Evolutionary conservation across 179 eudicot species (phyloP).

Genomic region (Pouteria campechiana): DNA sequence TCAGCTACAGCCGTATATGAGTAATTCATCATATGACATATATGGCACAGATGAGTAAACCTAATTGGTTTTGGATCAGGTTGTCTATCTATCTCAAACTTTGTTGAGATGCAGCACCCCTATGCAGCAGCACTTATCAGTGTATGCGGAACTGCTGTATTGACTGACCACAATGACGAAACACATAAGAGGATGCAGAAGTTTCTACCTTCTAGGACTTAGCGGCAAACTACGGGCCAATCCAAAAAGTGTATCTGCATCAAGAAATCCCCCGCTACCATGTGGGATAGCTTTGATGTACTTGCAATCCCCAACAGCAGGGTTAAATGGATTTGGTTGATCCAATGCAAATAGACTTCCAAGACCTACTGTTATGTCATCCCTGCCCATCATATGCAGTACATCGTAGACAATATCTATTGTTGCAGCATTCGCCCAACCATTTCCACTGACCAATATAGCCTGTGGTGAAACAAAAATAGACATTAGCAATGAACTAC

Average conservation of each 20-base stretch:
- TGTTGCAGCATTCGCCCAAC: constrained; percentile 88
- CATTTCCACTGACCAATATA: constrained; percentile 63
- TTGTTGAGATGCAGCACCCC: too few relatives aligned
- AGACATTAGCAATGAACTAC: not conserved
- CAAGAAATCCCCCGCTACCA: constrained; percentile 78
- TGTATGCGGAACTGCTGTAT: too few relatives aligned
- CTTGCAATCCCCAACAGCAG: constrained; percentile 66
- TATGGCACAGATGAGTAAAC: too few relatives aligned
- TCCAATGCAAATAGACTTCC: constrained; percentile 58
- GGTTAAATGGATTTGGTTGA: constrained; percentile 36
- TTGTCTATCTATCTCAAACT: too few relatives aligned
- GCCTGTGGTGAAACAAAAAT: constrained; percentile 27
- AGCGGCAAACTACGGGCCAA: constrained; percentile 67
- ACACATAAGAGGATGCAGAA: too few relatives aligned
- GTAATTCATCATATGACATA: too few relatives aligned
- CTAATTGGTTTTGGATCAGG: too few relatives aligned
- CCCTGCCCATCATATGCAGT: constrained; percentile 95
- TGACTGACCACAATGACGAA: too few relatives aligned
- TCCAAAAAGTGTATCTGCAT: constrained; percentile 85
- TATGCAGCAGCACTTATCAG: too few relatives aligned
- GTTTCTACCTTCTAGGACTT: constrained; percentile 64
- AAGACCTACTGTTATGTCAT: constrained; percentile 79
- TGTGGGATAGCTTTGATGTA: constrained; percentile 65
- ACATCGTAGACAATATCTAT: constrained; percentile 68
- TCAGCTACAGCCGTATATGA: too few relatives aligned